Conservation (phyloP, 2,329 filamentous ascomycete genomes). For the Sporothrix mexicana region DNA sequence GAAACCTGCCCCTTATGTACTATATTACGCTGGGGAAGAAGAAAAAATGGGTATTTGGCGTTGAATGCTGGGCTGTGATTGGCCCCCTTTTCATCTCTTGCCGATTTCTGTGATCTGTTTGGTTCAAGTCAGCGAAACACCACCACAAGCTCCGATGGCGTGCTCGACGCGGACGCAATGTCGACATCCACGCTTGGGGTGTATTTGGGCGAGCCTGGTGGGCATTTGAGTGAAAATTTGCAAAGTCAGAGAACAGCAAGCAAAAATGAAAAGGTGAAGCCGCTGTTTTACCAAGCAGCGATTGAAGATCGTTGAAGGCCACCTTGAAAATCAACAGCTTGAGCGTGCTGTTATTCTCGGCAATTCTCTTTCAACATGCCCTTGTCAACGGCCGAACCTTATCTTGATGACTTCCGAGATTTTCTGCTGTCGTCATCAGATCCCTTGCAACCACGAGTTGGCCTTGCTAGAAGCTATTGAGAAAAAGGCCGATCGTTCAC, state of each 20-base stretch:
- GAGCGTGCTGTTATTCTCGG: too few species aligned
- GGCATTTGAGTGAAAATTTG: neutral
- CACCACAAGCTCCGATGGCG: slow-evolving; percentile 34
- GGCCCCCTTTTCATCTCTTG: neutral
- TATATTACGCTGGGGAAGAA: slow-evolving; percentile 18
- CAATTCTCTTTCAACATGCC: neutral
- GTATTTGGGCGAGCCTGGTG: neutral
- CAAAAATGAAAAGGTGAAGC: neutral
- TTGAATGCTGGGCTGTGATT: neutral
- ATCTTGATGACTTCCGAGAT: neutral
- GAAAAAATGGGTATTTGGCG: slow-evolving; percentile 18
- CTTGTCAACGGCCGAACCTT: neutral
- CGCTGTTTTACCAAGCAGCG: too few species aligned
- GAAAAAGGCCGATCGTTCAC: neutral
- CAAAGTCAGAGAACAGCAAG: neutral
- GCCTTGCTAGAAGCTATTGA: neutral
- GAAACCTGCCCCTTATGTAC: neutral
- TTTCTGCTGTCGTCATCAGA: neutral
- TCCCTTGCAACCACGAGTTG: neutral
- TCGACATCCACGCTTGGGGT: slow-evolving; percentile 23
- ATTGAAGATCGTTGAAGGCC: too few species aligned
- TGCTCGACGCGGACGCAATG: slow-evolving; percentile 32
- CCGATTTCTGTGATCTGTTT: neutral
- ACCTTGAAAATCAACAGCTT: too few species aligned
- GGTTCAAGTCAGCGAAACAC: slow-evolving; percentile 23